These are phyloP conservation scores for Carex kokanica DNA, from an alignment of 176 grass and related monocot genomes.

Conservation along the genomic window DNA sequence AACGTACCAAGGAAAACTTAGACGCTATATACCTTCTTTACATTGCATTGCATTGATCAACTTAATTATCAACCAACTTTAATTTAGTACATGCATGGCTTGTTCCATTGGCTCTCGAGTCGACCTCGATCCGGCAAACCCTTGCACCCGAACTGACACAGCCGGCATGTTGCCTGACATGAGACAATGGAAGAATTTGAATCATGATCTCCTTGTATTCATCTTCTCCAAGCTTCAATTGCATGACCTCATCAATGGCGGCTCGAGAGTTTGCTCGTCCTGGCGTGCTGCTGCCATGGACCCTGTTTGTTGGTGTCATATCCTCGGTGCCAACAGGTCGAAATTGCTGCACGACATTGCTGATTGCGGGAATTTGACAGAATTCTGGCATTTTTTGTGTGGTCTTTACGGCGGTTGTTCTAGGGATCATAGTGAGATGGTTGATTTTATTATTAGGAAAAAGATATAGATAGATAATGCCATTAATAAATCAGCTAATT, in stretches of 20 bases:
- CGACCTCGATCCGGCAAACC: not conserved
- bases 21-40: not conserved
- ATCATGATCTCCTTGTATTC: not conserved
- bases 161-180: not conserved
- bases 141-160: too few species aligned
- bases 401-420: not conserved
- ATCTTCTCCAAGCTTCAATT: not conserved
- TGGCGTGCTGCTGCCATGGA: not conserved
- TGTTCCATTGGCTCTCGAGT: not conserved
- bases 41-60: not conserved
- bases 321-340: not conserved
- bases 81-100: not conserved
- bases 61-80: not conserved
- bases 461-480: not conserved
- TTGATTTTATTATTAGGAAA: not conserved
- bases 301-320: conserved; percentile 1
- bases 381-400: conserved; percentile 15
- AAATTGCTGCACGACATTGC: not conserved
- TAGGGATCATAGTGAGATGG: not conserved
- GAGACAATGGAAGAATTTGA: not conserved
- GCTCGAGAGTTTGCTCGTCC: not conserved
- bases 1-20: not conserved
- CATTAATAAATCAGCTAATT: not conserved
- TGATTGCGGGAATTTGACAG: not conserved
- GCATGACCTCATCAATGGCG: conserved; percentile 3